Percentiles rank a stretch among this genome's conserved stretches.
Evolutionary conservation across 1,139 yeast species (phyloP).

Genomic region (Kluyveromyces sp.): DNA sequence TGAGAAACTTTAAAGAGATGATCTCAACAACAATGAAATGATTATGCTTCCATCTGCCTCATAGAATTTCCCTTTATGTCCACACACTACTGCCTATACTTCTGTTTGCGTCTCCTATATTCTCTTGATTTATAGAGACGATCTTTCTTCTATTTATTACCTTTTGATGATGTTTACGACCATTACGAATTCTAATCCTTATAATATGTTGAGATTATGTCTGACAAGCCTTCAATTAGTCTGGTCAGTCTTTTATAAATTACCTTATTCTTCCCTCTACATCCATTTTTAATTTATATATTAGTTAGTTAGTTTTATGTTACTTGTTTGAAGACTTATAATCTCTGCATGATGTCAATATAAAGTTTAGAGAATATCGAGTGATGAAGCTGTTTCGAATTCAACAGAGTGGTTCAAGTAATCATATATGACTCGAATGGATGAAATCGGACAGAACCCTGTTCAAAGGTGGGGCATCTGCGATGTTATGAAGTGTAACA

Average conservation of each 20-base stretch:
- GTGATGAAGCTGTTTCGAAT: too few relatives aligned
- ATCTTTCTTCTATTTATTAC: background rate
- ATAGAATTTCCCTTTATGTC: background rate
- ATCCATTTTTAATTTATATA: background rate
- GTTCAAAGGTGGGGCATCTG: constrained; percentile 31
- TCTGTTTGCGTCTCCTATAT: background rate
- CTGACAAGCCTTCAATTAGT: background rate
- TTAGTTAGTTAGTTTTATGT: background rate
- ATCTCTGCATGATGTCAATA: too few relatives aligned
- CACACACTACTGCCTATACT: background rate
- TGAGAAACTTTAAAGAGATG: constrained; percentile 13
- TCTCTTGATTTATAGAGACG: too few relatives aligned
- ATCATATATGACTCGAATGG: background rate
- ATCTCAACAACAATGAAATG: constrained; percentile 1
- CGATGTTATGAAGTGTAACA: constrained; percentile 24
- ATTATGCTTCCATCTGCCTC: too few relatives aligned
- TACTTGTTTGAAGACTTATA: too few relatives aligned
- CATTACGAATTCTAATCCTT: background rate
- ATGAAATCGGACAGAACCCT: constrained; percentile 28
- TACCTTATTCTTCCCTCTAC: too few relatives aligned
- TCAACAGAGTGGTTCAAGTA: too few relatives aligned
- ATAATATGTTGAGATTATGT: background rate
- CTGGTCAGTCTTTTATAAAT: too few relatives aligned
- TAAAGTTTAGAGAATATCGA: too few relatives aligned
- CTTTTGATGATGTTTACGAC: background rate